Percentiles rank a stretch among this genome's conserved stretches.
Evolutionary conservation across 768 basidiomycete species (phyloP).

Genomic region (Rhodotorula graminis): DNA sequence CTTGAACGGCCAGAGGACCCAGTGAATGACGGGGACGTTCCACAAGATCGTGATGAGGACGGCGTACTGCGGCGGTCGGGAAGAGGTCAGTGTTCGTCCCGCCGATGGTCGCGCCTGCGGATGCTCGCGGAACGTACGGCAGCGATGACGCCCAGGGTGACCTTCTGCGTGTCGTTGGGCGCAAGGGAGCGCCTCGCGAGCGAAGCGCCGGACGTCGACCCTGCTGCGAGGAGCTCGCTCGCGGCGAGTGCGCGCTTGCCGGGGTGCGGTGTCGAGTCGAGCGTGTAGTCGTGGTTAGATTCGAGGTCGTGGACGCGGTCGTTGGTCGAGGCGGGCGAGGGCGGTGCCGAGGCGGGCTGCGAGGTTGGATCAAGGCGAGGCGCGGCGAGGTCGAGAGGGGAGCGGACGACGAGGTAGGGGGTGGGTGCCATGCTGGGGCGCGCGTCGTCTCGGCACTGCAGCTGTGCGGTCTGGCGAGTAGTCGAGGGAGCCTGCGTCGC

Average conservation of each 20-base stretch:
- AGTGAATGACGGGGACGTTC: conserved; percentile 21
- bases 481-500: too few relatives aligned
- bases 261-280: background rate
- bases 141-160: conserved; percentile 34
- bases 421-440: background rate
- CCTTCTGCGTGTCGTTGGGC: conserved; percentile 30
- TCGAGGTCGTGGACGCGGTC: background rate
- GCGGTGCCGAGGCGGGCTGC: background rate
- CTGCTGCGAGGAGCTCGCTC: too few relatives aligned
- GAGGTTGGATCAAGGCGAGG: background rate
- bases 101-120: too few relatives aligned
- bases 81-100: background rate
- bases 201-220: too few relatives aligned
- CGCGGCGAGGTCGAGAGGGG: conserved; percentile 11
- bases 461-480: too few relatives aligned
- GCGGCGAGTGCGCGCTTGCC: background rate
- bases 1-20: conserved; percentile 29
- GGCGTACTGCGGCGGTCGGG: conserved; percentile 5
- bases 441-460: too few relatives aligned
- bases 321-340: background rate
- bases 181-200: background rate
- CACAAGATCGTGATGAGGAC: conserved; percentile 30
- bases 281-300: background rate
- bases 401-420: background rate
- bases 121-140: background rate